Percentiles rank a stretch among this genome's conserved stretches.
These are phyloP conservation scores for Arxiozyma slooffiae DNA, from an alignment of 1,139 yeast species.

Conservation along the genomic window DNA sequence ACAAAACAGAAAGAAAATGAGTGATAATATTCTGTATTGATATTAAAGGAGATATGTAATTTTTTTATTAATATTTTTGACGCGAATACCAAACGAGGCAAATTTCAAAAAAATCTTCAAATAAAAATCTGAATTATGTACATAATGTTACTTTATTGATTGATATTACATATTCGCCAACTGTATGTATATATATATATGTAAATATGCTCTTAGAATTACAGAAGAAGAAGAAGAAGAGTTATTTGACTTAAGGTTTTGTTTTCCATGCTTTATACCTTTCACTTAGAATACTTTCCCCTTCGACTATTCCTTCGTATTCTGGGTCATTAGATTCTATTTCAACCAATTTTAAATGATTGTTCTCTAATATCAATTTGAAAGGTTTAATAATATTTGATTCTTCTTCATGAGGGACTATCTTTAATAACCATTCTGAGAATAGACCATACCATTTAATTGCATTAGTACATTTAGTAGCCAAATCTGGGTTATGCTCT, in stretches of 20 bases:
- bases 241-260: neutral
- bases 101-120: neutral
- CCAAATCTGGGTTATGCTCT: conserved; percentile 37
- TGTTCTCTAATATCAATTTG: conserved; percentile 35
- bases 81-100: too few relatives aligned
- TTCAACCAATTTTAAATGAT: conserved; percentile 36
- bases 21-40: neutral
- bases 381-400: conserved; percentile 35
- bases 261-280: conserved; percentile 52
- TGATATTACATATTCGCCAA: too few relatives aligned
- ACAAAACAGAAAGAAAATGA: too few relatives aligned
- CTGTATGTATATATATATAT: too few relatives aligned
- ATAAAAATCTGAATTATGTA: neutral
- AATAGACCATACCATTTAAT: conserved; percentile 80
- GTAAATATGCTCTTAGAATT: neutral
- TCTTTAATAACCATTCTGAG: conserved; percentile 60
- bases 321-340: conserved; percentile 32
- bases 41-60: neutral
- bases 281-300: conserved; percentile 37
- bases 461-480: conserved; percentile 61
- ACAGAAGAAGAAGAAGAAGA: neutral
- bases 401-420: conserved; percentile 42
- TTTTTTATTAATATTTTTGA: too few relatives aligned
- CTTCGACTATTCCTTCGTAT: conserved; percentile 28
- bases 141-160: too few relatives aligned